Conservation (phyloP, 164 flowering plant genomes). For the Taxillus chinensis region DNA sequence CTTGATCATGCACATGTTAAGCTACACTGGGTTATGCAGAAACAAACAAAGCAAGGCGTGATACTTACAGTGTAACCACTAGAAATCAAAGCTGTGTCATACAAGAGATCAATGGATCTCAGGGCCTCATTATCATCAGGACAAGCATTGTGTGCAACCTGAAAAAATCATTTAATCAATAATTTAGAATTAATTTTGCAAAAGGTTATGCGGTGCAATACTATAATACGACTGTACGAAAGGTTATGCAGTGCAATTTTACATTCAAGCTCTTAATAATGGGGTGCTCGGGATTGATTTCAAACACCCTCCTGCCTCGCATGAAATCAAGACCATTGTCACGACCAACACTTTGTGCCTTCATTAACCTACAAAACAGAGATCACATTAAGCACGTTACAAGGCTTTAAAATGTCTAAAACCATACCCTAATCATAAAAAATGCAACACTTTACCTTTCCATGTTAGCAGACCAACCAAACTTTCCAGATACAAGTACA, state of each 20-base stretch:
- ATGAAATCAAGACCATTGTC: conserved; percentile 61
- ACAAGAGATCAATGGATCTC: conserved; percentile 65
- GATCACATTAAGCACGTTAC: background rate
- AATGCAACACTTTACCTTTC: conserved; percentile 44
- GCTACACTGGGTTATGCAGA: too few species aligned
- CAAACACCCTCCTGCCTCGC: conserved; percentile 80
- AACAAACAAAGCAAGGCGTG: background rate
- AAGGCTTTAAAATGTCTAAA: background rate
- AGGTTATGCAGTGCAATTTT: conserved; percentile 5
- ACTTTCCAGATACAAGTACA: conserved; percentile 87
- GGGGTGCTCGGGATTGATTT: conserved; percentile 76
- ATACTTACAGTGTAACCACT: conserved; percentile 79
- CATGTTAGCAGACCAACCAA: conserved; percentile 99
- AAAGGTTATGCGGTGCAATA: too few species aligned
- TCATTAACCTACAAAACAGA: conserved; percentile 57
- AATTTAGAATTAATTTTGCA: too few species aligned
- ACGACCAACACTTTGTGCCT: conserved; percentile 64
- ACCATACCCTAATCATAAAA: background rate
- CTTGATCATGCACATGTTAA: too few species aligned
- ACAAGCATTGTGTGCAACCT: conserved; percentile 50
- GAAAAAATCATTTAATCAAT: conserved; percentile 1
- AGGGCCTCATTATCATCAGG: conserved; percentile 61
- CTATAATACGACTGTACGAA: too few species aligned
- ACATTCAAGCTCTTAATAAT: conserved; percentile 58
- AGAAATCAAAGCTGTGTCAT: conserved; percentile 60